These are phyloP conservation scores for Capsicum baccatum DNA, from an alignment of 257 asterid species.

Conservation along the genomic window DNA sequence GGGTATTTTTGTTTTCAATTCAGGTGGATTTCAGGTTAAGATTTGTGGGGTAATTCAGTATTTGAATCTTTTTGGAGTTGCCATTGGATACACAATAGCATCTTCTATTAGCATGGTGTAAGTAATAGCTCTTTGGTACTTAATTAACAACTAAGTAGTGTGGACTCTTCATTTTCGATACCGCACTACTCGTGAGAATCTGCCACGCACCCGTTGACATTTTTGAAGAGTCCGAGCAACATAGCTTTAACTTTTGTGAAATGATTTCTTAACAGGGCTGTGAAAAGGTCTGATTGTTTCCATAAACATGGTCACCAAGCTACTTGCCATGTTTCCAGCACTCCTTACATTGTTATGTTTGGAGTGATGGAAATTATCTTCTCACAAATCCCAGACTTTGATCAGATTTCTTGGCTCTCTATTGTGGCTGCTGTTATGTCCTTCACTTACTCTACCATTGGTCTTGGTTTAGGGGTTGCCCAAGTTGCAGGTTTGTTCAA, in stretches of 20 bases:
- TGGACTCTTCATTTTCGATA: too few relatives aligned
- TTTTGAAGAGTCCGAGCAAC: too few relatives aligned
- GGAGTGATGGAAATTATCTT: constrained; percentile 58
- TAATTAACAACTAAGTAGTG: neutral
- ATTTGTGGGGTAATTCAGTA: constrained; percentile 68
- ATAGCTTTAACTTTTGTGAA: neutral
- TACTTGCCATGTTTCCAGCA: constrained; percentile 62
- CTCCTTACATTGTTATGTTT: constrained; percentile 72
- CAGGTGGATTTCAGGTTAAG: constrained; percentile 56
- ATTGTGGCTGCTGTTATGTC: constrained; percentile 82
- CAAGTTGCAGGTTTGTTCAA: constrained; percentile 56
- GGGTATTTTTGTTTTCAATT: constrained; percentile 14
- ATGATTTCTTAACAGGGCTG: constrained; percentile 51
- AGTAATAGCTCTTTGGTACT: constrained; percentile 19
- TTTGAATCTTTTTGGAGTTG: constrained; percentile 60
- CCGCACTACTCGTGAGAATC: too few relatives aligned
- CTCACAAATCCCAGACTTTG: constrained; percentile 79
- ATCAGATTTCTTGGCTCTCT: constrained; percentile 77
- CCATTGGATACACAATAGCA: constrained; percentile 71
- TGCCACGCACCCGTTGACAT: too few relatives aligned
- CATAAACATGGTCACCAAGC: constrained; percentile 58
- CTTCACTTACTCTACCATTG: constrained; percentile 69
- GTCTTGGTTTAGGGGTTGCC: constrained; percentile 66
- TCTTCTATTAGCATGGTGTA: constrained; percentile 80
- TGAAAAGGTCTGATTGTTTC: constrained; percentile 64